These are phyloP conservation scores for Trichoderma koningiopsis DNA, from an alignment of 2,329 filamentous ascomycete genomes.

Conservation along the genomic window DNA sequence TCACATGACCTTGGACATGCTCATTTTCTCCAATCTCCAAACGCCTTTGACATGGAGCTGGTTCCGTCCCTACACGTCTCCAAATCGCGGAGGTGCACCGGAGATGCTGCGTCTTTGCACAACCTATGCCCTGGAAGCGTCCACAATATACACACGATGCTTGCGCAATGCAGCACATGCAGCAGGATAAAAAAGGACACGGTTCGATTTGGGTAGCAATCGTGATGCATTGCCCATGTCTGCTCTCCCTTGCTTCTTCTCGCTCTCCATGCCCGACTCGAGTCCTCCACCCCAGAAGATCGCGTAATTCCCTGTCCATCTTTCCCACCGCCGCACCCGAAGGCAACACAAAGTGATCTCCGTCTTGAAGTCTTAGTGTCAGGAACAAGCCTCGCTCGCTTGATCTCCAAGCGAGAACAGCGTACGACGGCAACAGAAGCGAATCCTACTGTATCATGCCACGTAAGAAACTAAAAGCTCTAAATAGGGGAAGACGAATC, in stretches of 20 bases:
- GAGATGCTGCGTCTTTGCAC: background rate
- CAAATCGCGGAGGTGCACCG: background rate
- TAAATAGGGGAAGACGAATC: background rate
- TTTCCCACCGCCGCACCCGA: background rate
- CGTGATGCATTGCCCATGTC: background rate
- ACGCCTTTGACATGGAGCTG: background rate
- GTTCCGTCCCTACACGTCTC: background rate
- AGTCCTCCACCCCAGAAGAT: background rate
- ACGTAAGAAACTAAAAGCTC: background rate
- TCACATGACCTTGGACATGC: background rate
- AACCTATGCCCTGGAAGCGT: background rate
- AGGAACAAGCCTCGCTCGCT: background rate
- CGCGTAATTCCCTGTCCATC: background rate
- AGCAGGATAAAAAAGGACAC: background rate
- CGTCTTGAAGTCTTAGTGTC: background rate
- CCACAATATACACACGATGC: background rate
- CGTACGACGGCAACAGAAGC: background rate
- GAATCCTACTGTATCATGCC: background rate
- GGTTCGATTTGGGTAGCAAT: background rate
- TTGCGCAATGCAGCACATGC: background rate
- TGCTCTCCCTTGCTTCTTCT: background rate
- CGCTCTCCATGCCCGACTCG: background rate
- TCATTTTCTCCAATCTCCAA: background rate
- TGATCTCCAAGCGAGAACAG: background rate
- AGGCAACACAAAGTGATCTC: background rate